Evolutionary conservation across 306 rosid genomes (phyloP).

Genomic region (Cicer arietinum): DNA sequence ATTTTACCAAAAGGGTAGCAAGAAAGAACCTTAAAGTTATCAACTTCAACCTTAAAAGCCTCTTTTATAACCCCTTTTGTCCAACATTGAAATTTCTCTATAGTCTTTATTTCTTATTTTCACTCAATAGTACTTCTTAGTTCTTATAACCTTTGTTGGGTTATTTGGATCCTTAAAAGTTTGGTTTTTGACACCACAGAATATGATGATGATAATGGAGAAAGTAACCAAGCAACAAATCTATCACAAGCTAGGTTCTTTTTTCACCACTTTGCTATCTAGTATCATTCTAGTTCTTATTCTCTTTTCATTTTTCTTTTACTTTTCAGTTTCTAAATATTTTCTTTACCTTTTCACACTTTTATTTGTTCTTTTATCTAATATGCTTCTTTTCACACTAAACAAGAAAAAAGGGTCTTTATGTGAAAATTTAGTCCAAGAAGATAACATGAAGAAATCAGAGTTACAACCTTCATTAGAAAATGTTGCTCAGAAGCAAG

Average conservation of each 20-base stretch:
- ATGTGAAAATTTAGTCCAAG: conserved; percentile 35
- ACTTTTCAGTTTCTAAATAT: conserved; percentile 47
- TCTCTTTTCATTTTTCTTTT: conserved; percentile 44
- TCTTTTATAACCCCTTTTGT: background rate
- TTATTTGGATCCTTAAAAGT: too few relatives aligned
- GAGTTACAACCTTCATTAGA: conserved; percentile 18
- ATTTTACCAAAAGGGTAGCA: conserved; percentile 16
- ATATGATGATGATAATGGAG: conserved; percentile 41
- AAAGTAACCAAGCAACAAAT: conserved; percentile 43
- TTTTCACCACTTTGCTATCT: conserved; percentile 37
- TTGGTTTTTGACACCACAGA: too few relatives aligned
- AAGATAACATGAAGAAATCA: conserved; percentile 36
- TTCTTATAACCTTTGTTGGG: too few relatives aligned
- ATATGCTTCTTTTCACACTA: conserved; percentile 50
- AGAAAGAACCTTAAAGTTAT: background rate
- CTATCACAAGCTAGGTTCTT: conserved; percentile 35
- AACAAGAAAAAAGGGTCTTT: conserved; percentile 46
- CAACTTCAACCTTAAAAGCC: conserved; percentile 34
- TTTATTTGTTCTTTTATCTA: conserved; percentile 50
- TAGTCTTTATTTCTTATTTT: too few relatives aligned
- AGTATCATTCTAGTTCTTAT: conserved; percentile 40
- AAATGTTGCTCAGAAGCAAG: conserved; percentile 32
- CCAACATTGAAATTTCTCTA: conserved; percentile 4
- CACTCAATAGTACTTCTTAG: too few relatives aligned
- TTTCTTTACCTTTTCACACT: conserved; percentile 50